phyloP scores from a whole-genome alignment of 805 yeast genomes.

The Lipomyces sp. region DNA sequence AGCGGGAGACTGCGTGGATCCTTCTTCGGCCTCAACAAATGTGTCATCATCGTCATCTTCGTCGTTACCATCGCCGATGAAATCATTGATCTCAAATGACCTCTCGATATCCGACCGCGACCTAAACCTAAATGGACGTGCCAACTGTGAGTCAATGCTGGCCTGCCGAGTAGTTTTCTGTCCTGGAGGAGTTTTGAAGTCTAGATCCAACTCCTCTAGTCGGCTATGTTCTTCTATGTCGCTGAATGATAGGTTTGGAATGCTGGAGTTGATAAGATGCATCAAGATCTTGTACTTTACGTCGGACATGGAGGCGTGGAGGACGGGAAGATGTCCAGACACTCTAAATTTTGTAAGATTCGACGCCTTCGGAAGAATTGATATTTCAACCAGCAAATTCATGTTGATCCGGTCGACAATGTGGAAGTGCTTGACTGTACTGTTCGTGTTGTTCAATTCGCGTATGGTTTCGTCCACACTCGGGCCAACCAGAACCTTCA shows the following conservation, averaged over 20 bases:
- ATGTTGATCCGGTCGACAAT: slow-evolving; percentile 78
- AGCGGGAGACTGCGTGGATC: slow-evolving; percentile 11
- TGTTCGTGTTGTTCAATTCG: slow-evolving; percentile 57
- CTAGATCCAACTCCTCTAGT: slow-evolving; percentile 14
- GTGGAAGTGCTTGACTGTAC: slow-evolving; percentile 54
- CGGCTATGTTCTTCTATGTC: slow-evolving; percentile 17
- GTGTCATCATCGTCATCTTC: slow-evolving; percentile 39
- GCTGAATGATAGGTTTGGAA: slow-evolving; percentile 56
- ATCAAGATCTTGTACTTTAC: slow-evolving; percentile 87
- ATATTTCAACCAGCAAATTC: slow-evolving; percentile 74
- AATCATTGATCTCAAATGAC: slow-evolving; percentile 14
- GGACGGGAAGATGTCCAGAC: slow-evolving; percentile 75
- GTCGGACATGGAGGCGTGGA: slow-evolving; percentile 78
- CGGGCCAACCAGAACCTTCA: slow-evolving; percentile 68
- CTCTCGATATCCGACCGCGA: slow-evolving; percentile 15
- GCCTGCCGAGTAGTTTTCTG: slow-evolving; percentile 4
- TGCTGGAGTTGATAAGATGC: slow-evolving; percentile 70
- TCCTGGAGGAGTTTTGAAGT: slow-evolving; percentile 3
- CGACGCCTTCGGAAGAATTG: slow-evolving; percentile 80
- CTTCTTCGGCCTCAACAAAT: slow-evolving; percentile 29
- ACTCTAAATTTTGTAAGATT: slow-evolving; percentile 73
- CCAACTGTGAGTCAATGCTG: background rate
- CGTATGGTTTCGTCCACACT: slow-evolving; percentile 76
- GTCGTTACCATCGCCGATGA: slow-evolving; percentile 37
- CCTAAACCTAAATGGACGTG: slow-evolving; percentile 15